A percentile compares a stretch with the other conserved stretches of the same genome.
These are phyloP conservation scores for Botrytis aclada DNA, from an alignment of 2,329 filamentous ascomycete species.

Conservation along the genomic window DNA sequence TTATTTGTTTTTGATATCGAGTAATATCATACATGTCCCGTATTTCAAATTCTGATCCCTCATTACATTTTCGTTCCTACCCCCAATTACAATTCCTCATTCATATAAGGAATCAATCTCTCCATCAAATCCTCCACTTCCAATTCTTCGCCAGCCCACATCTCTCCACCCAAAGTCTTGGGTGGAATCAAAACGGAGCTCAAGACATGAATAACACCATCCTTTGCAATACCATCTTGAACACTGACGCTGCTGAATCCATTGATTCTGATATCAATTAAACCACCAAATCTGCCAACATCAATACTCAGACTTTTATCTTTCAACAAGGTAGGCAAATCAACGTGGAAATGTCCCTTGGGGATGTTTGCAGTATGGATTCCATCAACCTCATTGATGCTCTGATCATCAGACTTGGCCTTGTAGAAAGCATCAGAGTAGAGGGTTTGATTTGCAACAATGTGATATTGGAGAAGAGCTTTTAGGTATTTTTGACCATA, in stretches of 20 bases:
- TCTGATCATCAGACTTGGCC: constrained; percentile 34
- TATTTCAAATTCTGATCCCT: too few species aligned
- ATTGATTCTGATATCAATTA: constrained; percentile 72
- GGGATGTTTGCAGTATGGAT: constrained; percentile 34
- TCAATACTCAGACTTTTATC: constrained; percentile 68
- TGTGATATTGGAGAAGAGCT: constrained; percentile 75
- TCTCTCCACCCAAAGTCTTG: constrained; percentile 45
- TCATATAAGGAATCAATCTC: constrained; percentile 28
- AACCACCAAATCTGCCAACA: constrained; percentile 63
- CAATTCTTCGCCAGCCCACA: constrained; percentile 51
- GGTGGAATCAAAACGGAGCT: constrained; percentile 74
- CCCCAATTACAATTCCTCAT: constrained; percentile 25
- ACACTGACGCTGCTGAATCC: constrained; percentile 63
- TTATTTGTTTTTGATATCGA: not conserved
- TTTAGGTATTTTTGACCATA: constrained; percentile 72
- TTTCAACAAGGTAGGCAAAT: constrained; percentile 69
- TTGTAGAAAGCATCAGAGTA: constrained; percentile 82
- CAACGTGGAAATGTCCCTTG: constrained; percentile 52
- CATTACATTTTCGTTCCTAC: not conserved
- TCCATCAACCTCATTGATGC: constrained; percentile 30
- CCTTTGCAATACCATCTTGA: constrained; percentile 67
- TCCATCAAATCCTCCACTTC: constrained; percentile 58
- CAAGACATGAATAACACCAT: constrained; percentile 81
- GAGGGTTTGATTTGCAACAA: constrained; percentile 69
- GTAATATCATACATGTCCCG: not conserved